Percentiles rank a stretch among this genome's conserved stretches.
Evolutionary conservation across 1,284 basidiomycete genomes (phyloP).

Genomic region (Ceratorhiza oryzae-sativae): DNA sequence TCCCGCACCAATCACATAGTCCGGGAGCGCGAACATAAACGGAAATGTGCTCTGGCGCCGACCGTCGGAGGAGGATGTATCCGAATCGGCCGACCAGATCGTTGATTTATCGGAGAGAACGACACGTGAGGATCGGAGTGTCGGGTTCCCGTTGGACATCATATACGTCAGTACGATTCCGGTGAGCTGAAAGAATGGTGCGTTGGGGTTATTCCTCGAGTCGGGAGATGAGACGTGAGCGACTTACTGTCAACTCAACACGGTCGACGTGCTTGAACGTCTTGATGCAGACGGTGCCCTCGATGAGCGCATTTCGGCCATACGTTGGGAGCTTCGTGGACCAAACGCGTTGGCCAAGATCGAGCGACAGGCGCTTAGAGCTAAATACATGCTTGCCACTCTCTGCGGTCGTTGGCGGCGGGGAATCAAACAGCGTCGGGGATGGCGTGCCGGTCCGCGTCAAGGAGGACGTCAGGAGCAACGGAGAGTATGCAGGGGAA

Average conservation of each 20-base stretch:
- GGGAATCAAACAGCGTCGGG: neutral
- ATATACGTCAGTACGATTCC: slow-evolving; percentile 23
- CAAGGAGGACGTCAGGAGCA: neutral
- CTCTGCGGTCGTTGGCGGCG: neutral
- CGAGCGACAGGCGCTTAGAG: slow-evolving; percentile 28
- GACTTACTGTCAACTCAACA: slow-evolving; percentile 29
- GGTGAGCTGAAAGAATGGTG: neutral
- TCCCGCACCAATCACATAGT: neutral
- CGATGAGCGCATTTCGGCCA: slow-evolving; percentile 26
- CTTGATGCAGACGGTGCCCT: slow-evolving; percentile 16
- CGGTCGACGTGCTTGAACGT: slow-evolving; percentile 24
- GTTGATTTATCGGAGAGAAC: slow-evolving; percentile 28
- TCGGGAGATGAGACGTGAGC: neutral
- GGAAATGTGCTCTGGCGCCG: neutral
- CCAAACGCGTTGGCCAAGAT: slow-evolving; percentile 12
- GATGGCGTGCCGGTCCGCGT: neutral
- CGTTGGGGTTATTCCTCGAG: neutral
- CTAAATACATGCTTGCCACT: neutral
- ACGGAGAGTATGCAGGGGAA: slow-evolving; percentile 4
- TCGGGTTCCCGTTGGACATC: slow-evolving; percentile 13
- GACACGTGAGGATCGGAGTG: neutral
- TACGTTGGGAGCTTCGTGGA: slow-evolving; percentile 13
- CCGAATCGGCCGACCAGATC: slow-evolving; percentile 27
- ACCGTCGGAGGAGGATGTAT: slow-evolving; percentile 4
- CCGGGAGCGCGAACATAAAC: slow-evolving; percentile 25